Base-by-base conservation (phyloP, 2,329 filamentous ascomycete genomes). In the Elsinoe necatrix region DNA sequence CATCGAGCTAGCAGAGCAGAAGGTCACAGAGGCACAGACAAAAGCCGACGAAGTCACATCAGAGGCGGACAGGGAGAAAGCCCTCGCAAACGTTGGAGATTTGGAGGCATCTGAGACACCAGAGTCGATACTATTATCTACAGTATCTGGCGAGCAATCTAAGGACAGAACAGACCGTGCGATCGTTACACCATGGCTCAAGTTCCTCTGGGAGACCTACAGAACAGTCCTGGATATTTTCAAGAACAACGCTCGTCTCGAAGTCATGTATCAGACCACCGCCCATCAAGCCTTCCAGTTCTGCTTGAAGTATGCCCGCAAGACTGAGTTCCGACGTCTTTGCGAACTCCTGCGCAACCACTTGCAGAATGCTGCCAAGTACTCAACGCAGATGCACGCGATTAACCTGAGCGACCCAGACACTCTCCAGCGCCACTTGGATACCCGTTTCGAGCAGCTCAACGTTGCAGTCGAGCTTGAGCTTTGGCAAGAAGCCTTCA, bases 181-280 rank as follows among this genome's bases (percentile, higher is more conserved):
- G 69, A 95, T 98, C 67, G 93, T 98, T 59, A 98, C 93, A 25
- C 93, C 93, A 59, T 98, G 93, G 93, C 83, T 98, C 68, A 98
- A 98, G 78, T 98, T 98, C 71, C 80, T 98, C 61, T 98, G 93
- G 93, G 93, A 98, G 79, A 95, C 93, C 14, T 98, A 98, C 78
- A 87, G 93, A 61, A 98, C 93, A 35, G 93, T 98, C 39, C 82
- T 98, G 68, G 93, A 98, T 68, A 98, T 98, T 68, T 84, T 98
- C 68, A 91, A 95, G 78, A 98, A 98, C 81, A 98, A 98, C 78
- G 92, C 93, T 58, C 86, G 93, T 59, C 83, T 98, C 57, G 93
- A 98, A 78, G 84, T 95, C 58, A 92, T 97, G 78, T 98, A 98
- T 76, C 93, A 98, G 82, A 90, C 86, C 73, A 98, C 93, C 56